Base-by-base conservation (phyloP, 345 rosid genomes). In the Dimocarpus longan region DNA sequence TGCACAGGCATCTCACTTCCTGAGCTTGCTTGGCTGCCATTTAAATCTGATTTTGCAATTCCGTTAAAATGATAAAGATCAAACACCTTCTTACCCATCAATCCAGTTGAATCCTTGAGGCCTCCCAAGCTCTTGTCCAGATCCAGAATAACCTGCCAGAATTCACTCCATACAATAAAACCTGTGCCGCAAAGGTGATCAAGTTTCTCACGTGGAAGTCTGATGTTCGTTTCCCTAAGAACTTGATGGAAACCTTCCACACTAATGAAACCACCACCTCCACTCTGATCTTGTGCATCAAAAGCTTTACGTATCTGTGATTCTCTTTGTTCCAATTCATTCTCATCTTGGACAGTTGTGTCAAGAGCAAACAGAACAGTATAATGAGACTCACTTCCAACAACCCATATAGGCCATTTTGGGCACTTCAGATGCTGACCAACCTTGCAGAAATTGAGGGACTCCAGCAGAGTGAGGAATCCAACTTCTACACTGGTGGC, bases 331-430 rank as follows among this genome's bases (percentile, higher is more conserved):
- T 97, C 99, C 22, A 97, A 89, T 79, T 93, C 93, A 78, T 94
- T 97, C 89, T 97, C 98, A 50, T 94, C 96, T 84, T 93, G 99
- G 76, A 93, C 99, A 8, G 88, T 73, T 46, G 91, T 91, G 75
- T 94, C 92, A 19, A 92, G 95, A 63, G 99, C 97, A 85, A 97
- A 97, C 28, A 97, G 80, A 69, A 94, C 99, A 1, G 98, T 97
- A 84, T 94, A 97, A 79, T 97, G 99, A 66, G 99, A 97, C 86
- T 97, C 99, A 59, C 99, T 97, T 6, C 99, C 99, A 80, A 97
- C 87, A 74, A 97, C 98, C 99, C 99, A 97, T 88, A 97, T 97
- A 28, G 99, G 99, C 98, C 98, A 94, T 72, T 77, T 90, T 37
- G 99, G 99, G 85, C 89, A 88, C 84, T 97, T 97, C 43, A 97